Conservation (phyloP, 1,139 yeast species). For the Pichia sp. region DNA sequence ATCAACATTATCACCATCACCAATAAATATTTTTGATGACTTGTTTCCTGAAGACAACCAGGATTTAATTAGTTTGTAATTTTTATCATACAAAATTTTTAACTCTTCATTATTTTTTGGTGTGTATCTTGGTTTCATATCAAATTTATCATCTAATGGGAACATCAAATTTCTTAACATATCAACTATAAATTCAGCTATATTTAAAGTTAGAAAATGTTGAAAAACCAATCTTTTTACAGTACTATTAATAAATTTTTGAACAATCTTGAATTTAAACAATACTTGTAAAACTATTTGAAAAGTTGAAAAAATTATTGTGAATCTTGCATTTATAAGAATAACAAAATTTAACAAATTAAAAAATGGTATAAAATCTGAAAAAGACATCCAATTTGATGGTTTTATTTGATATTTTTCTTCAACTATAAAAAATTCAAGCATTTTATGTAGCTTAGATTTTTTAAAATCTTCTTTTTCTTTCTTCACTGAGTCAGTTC, state of each 20-base stretch:
- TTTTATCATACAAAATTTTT: slow-evolving; percentile 12
- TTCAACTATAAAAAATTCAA: slow-evolving; percentile 5
- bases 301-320: slow-evolving; percentile 5
- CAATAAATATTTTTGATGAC: neutral
- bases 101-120: slow-evolving; percentile 25
- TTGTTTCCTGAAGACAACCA: neutral
- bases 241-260: slow-evolving; percentile 21
- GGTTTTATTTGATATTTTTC: slow-evolving; percentile 1
- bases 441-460: neutral
- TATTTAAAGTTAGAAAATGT: slow-evolving; percentile 16
- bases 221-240: slow-evolving; percentile 21
- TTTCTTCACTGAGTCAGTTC: neutral
- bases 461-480: neutral
- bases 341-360: slow-evolving; percentile 9
- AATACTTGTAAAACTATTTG: neutral
- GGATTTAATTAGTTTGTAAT: slow-evolving; percentile 10
- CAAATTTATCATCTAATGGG: slow-evolving; percentile 24
- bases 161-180: slow-evolving; percentile 23
- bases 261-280: slow-evolving; percentile 15
- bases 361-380: slow-evolving; percentile 17
- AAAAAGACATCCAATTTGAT: neutral
- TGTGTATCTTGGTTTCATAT: slow-evolving; percentile 23
- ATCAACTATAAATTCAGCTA: slow-evolving; percentile 13
- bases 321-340: slow-evolving; percentile 1
- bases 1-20: slow-evolving; percentile 4